phyloP scores from a whole-genome alignment of 1,284 basidiomycete species.

The Leccinum subrobustum region DNA sequence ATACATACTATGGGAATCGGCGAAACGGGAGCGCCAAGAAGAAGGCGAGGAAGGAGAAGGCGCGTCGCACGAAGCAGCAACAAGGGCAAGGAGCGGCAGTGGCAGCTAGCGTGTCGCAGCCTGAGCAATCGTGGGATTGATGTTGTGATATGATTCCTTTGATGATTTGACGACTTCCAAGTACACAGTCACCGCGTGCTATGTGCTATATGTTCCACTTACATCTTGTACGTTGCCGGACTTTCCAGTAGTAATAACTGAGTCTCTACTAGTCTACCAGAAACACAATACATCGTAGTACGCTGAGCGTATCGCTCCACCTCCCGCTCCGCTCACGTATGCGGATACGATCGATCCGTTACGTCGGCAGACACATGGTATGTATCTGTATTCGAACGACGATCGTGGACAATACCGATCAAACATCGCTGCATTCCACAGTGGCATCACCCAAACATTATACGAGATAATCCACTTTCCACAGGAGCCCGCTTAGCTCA shows the following conservation, averaged over 20 bases:
- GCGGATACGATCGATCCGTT: neutral
- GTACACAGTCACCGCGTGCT: neutral
- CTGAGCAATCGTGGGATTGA: neutral
- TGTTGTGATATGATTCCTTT: neutral
- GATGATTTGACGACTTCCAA: neutral
- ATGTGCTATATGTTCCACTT: neutral
- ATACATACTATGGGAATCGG: slow-evolving; percentile 11
- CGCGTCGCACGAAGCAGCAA: neutral
- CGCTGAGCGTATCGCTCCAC: neutral
- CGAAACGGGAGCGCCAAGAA: slow-evolving; percentile 18
- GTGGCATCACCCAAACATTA: neutral
- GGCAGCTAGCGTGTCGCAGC: neutral
- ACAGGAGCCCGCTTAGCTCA: slow-evolving; percentile 34
- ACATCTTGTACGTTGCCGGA: neutral
- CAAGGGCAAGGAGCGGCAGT: neutral
- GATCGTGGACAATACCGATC: neutral
- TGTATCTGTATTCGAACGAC: neutral
- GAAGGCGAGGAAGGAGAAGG: slow-evolving; percentile 14
- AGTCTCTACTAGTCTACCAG: neutral
- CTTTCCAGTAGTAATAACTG: neutral
- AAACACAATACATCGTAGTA: neutral
- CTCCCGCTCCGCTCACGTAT: neutral
- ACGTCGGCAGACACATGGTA: neutral
- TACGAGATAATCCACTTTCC: neutral
- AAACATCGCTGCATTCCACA: neutral